Evolutionary conservation across 2,329 filamentous ascomycete species (phyloP).

Genomic region (Stemphylium vesicarium): DNA sequence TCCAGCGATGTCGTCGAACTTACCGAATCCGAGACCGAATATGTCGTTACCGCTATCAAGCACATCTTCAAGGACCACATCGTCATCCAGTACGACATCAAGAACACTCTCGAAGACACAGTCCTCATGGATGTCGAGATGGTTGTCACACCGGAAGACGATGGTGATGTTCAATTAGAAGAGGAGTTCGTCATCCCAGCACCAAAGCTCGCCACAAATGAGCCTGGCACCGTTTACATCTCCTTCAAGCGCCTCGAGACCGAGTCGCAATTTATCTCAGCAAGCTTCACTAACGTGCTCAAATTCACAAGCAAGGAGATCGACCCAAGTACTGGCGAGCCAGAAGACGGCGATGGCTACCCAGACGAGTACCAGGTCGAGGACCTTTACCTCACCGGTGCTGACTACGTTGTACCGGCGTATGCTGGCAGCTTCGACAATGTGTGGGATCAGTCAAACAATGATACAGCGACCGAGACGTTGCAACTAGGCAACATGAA

Average conservation of each 20-base stretch:
- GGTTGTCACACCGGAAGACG: conserved; percentile 84
- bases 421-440: conserved; percentile 96
- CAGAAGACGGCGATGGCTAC: conserved; percentile 83
- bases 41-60: conserved; percentile 91
- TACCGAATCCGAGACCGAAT: conserved; percentile 96
- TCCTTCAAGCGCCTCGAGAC: conserved; percentile 86
- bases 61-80: conserved; percentile 98
- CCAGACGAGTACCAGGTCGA: conserved; percentile 98
- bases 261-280: conserved; percentile 76
- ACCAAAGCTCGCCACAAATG: conserved; percentile 79
- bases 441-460: conserved; percentile 92
- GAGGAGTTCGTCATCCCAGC: conserved; percentile 95
- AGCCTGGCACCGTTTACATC: conserved; percentile 92
- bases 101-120: conserved; percentile 92
- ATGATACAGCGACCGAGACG: conserved; percentile 90
- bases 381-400: conserved; percentile 86
- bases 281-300: conserved; percentile 87
- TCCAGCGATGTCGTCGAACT: conserved; percentile 85
- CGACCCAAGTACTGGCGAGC: conserved; percentile 89
- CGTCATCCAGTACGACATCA: conserved; percentile 95
- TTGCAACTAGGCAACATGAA: conserved; percentile 86
- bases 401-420: conserved; percentile 91
- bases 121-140: conserved; percentile 58
- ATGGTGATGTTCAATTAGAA: conserved; percentile 71
- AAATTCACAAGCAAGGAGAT: conserved; percentile 99